Percentiles rank a stretch among this genome's conserved stretches.
Evolutionary conservation across 331 rosid genomes (phyloP).

Genomic region (Cucumis variabilis): DNA sequence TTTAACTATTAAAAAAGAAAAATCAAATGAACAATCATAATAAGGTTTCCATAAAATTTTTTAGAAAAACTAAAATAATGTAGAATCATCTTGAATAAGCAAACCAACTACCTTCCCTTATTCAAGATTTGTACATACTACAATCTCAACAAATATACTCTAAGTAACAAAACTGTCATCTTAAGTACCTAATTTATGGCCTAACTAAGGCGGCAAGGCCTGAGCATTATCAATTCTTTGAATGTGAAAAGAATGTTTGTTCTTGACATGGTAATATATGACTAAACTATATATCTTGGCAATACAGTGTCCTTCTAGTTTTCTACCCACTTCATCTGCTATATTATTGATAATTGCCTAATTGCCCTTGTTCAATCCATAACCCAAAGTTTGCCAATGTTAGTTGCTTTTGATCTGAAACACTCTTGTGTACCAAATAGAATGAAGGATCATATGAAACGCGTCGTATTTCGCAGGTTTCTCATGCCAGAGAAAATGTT

Average conservation of each 20-base stretch:
- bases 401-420: conserved; percentile 47
- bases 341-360: background rate
- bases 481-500: conserved; percentile 73
- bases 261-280: background rate
- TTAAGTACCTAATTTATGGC: background rate
- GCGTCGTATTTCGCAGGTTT: conserved; percentile 63
- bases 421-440: conserved; percentile 79
- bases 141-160: background rate
- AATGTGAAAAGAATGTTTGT: background rate
- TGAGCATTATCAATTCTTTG: background rate
- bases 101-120: background rate
- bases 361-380: background rate
- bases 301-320: background rate
- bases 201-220: background rate
- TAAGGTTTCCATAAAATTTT: too few species aligned
- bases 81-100: background rate
- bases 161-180: background rate
- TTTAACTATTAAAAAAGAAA: too few species aligned
- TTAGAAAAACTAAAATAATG: background rate
- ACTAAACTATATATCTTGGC: background rate
- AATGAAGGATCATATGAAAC: conserved; percentile 78
- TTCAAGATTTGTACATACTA: background rate
- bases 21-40: background rate
- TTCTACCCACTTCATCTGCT: background rate
- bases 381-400: background rate